These are phyloP conservation scores for Acanthamoeba healyi DNA, from an alignment of 208 protist genomes.

Conservation along the genomic window DNA sequence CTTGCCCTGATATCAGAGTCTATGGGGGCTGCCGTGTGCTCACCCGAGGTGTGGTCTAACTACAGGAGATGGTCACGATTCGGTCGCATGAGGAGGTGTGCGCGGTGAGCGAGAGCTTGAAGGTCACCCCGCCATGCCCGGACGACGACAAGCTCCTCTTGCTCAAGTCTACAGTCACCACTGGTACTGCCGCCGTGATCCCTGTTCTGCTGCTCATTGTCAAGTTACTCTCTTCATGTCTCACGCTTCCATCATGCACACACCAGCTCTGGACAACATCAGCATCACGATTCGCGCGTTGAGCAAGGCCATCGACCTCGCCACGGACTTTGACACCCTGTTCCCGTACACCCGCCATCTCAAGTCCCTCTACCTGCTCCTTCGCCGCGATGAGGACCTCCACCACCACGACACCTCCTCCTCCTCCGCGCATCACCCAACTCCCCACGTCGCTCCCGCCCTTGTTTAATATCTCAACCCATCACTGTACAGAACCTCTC, in stretches of 20 bases:
- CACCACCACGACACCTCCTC: too few species aligned
- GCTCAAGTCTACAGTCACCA: slow-evolving; percentile 9
- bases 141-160: neutral
- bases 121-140: neutral
- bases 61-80: slow-evolving; percentile 29
- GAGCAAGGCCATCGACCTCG: neutral
- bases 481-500: too few species aligned
- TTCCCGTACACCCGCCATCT: neutral
- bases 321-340: neutral
- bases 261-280: neutral
- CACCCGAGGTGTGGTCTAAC: neutral
- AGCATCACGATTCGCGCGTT: neutral
- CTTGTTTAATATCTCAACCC: too few species aligned
- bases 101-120: slow-evolving; percentile 9
- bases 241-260: neutral
- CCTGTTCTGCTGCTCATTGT: too few species aligned
- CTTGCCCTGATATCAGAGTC: too few species aligned
- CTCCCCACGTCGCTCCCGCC: too few species aligned
- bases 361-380: neutral
- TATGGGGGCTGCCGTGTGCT: neutral
- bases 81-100: neutral
- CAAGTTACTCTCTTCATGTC: neutral
- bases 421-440: too few species aligned
- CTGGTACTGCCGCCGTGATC: neutral
- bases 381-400: too few species aligned